These are phyloP conservation scores for Kingdonia uniflora DNA, from an alignment of 164 flowering plant species.

Conservation along the genomic window DNA sequence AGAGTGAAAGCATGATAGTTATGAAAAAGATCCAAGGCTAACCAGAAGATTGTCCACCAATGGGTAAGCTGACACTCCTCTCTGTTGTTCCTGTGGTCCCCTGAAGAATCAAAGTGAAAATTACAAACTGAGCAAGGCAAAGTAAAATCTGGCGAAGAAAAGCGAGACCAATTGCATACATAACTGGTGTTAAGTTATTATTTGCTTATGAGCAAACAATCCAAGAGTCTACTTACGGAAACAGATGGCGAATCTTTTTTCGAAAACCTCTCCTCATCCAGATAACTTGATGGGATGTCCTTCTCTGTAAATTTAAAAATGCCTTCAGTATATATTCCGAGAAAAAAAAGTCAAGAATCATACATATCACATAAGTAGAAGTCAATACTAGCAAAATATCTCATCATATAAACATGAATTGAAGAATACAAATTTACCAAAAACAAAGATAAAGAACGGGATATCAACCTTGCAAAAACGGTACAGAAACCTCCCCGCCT, in stretches of 20 bases:
- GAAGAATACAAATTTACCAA: slow-evolving; percentile 1
- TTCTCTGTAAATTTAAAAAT: slow-evolving; percentile 45
- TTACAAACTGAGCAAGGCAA: background rate
- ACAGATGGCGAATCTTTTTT: slow-evolving; percentile 56
- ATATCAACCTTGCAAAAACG: slow-evolving; percentile 75
- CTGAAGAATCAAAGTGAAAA: slow-evolving; percentile 24
- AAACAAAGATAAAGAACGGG: background rate
- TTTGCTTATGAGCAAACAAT: background rate
- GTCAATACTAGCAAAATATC: no score
- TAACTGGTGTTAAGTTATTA: background rate
- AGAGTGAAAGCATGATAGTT: slow-evolving; percentile 2
- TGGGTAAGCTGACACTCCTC: slow-evolving; percentile 17
- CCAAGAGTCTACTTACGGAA: slow-evolving; percentile 35
- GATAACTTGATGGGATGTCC: slow-evolving; percentile 67
- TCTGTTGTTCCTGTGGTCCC: slow-evolving; percentile 35
- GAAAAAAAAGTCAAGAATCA: background rate
- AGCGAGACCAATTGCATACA: background rate
- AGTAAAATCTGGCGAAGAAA: background rate
- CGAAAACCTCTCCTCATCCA: slow-evolving; percentile 59
- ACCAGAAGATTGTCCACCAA: slow-evolving; percentile 55
- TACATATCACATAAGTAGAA: no score
- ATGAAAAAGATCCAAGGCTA: slow-evolving; percentile 10
- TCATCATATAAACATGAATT: no score
- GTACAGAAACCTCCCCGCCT: slow-evolving; percentile 95
- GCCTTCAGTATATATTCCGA: background rate